Evolutionary conservation across 345 rosid genomes (phyloP).

Genomic region (Linum lewisii): DNA sequence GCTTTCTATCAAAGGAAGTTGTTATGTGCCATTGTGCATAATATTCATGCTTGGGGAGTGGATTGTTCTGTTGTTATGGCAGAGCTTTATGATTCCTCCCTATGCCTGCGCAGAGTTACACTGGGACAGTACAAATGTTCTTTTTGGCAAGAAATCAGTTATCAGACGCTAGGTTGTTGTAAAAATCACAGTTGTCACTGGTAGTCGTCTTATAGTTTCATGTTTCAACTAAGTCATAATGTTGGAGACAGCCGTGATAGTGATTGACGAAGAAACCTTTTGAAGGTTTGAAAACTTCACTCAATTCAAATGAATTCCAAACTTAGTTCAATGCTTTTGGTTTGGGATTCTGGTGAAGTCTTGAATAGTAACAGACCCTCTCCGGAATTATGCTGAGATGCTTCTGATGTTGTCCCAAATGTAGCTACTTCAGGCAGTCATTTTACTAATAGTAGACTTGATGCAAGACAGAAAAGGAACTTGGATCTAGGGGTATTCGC

Average conservation of each 20-base stretch:
- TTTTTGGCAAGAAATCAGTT: too few species aligned
- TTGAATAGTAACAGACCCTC: too few species aligned
- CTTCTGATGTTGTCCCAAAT: not conserved
- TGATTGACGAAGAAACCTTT: too few species aligned
- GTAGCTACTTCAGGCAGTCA: not conserved
- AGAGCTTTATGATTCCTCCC: not conserved
- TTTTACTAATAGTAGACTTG: constrained; percentile 1
- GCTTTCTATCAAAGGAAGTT: too few species aligned
- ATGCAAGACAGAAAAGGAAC: not conserved
- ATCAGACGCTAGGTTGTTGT: not conserved
- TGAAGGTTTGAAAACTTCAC: too few species aligned
- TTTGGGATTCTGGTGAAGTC: too few species aligned
- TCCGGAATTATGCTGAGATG: not conserved
- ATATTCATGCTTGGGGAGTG: not conserved
- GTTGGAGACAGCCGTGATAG: not conserved
- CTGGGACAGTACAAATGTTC: too few species aligned
- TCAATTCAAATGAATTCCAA: too few species aligned
- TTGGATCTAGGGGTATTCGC: not conserved
- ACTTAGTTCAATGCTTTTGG: too few species aligned
- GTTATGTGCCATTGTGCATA: too few species aligned
- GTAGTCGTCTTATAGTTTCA: not conserved
- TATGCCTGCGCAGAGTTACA: not conserved
- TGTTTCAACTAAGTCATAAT: not conserved
- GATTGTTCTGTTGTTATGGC: not conserved
- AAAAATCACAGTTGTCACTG: not conserved